Evolutionary conservation across 2,329 filamentous ascomycete species (phyloP), one percentile per base, ranked within the genome.

Genomic region (Aspergillus pseudoglaucus): DNA sequence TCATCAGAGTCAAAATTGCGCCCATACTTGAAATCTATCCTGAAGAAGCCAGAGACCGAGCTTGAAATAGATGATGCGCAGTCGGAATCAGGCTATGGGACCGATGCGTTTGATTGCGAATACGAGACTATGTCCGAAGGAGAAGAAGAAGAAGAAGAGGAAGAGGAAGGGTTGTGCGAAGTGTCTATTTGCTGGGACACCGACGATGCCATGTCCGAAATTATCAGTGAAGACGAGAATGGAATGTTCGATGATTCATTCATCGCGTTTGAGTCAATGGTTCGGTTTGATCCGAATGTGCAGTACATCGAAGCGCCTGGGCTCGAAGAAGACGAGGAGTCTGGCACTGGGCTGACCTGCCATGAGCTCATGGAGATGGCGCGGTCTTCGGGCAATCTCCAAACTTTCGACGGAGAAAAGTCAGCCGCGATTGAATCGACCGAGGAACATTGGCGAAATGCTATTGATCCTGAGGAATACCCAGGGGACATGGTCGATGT

Each of bases 341-440:
- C 53, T 10, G 53, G 55, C 15, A 37, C 50, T 14, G 59, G 62
- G 33, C 64, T 70, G 61, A 72, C 69, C 8, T 62, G 62, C 45
- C 69, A 72, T 52, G 69, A 72, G 53, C 60, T 69, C 54, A 70
- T 71, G 60, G 57, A 63, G 33, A 54, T 65, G 25, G 61, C 66
- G 9, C 53, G 58, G 40, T 54, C 59, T 43, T 62, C 61, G 9
- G 54, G 58, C 30, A 53, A 45, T 17, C 45, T 59, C 25, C 52
- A 52, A 15, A 44, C 47, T n/a, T 50, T 56, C 15, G 53, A 59
- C 3, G 52, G 50, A 25, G 51, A 58, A 42, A 45, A 48, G 56
- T 56, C 40, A 58, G 48, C 7, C 43, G 47, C 14, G 49, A 30
- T 51, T 9, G 53, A 57, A 4, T 47, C 55, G 9, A 47, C 44